Conservation (phyloP, 2,329 filamentous ascomycete genomes). For the Alternaria solani region DNA sequence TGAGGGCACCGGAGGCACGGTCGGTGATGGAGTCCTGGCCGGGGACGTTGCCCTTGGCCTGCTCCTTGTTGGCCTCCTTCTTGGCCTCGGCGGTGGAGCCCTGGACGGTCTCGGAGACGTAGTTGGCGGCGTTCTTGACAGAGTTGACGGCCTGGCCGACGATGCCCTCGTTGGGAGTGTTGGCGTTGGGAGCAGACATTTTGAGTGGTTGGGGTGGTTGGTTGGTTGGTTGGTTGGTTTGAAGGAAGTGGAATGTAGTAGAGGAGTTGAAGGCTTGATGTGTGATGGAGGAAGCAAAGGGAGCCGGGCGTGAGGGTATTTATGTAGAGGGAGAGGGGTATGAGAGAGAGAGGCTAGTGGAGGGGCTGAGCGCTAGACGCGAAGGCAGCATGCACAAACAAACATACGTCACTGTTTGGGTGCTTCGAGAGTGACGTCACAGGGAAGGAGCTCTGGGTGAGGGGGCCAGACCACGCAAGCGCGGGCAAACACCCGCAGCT, state of each 20-base stretch:
- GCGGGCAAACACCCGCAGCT: conserved; percentile 3
- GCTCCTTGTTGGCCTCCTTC: conserved; percentile 74
- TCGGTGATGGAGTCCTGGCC: conserved; percentile 50
- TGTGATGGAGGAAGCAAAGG: conserved; percentile 22
- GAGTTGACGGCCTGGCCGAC: conserved; percentile 53
- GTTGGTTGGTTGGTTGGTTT: conserved; percentile 14
- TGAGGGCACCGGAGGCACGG: conserved; percentile 63
- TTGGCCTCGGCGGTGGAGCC: conserved; percentile 63
- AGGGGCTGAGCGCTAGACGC: conserved; percentile 7
- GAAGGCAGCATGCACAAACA: conserved; percentile 9
- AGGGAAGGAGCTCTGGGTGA: conserved; percentile 1
- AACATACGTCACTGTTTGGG: conserved; percentile 5
- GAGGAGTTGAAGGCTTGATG: conserved; percentile 17
- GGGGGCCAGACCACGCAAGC: conserved; percentile 13
- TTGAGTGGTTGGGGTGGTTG: conserved; percentile 40
- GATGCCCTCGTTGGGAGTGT: conserved; percentile 55
- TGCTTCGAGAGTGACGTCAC: conserved; percentile 10
- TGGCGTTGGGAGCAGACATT: conserved; percentile 56
- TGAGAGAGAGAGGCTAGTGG: conserved; percentile 1
- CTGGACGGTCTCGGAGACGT: conserved; percentile 71
- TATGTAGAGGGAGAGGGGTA: conserved; percentile 23
- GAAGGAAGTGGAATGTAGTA: conserved; percentile 6
- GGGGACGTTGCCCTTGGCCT: conserved; percentile 66
- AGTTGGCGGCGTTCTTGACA: conserved; percentile 68
- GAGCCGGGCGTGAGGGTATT: conserved; percentile 20